phyloP scores from a whole-genome alignment of 2,329 filamentous ascomycete species.

The Cladophialophora yegresii region DNA sequence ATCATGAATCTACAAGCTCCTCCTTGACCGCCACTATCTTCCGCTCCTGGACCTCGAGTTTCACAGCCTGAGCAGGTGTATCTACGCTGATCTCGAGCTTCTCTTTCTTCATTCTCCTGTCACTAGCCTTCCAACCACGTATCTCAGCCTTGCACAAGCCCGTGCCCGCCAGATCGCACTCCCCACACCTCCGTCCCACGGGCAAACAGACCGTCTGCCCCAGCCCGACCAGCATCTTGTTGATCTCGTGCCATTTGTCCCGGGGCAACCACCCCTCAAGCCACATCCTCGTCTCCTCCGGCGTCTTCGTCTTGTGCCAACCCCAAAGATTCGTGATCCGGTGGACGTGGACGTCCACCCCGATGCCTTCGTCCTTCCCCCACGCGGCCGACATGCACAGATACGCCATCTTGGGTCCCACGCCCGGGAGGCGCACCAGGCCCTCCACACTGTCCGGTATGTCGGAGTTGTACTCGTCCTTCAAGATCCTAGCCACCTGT shows the following conservation, averaged over 20 bases:
- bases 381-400: slow-evolving; percentile 78
- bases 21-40: slow-evolving; percentile 34
- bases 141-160: slow-evolving; percentile 77
- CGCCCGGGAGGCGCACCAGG: slow-evolving; percentile 75
- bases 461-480: slow-evolving; percentile 69
- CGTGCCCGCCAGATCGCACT: slow-evolving; percentile 75
- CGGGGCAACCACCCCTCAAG: slow-evolving; percentile 80
- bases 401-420: slow-evolving; percentile 94
- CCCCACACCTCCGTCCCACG: slow-evolving; percentile 75
- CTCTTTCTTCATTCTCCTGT: slow-evolving; percentile 50
- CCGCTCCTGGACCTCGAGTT: slow-evolving; percentile 34
- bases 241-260: slow-evolving; percentile 90
- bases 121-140: slow-evolving; percentile 60
- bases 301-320: slow-evolving; percentile 78
- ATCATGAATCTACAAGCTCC: neutral
- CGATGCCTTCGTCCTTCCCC: slow-evolving; percentile 73
- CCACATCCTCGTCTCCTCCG: slow-evolving; percentile 75
- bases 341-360: slow-evolving; percentile 93
- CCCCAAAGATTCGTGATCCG: slow-evolving; percentile 93
- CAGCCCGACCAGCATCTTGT: slow-evolving; percentile 81
- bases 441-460: slow-evolving; percentile 78
- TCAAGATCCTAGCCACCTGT: slow-evolving; percentile 69
- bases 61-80: slow-evolving; percentile 39
- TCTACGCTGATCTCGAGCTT: slow-evolving; percentile 37
- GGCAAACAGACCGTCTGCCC: slow-evolving; percentile 86